Evolutionary conservation across 805 yeast genomes (phyloP).

Genomic region (Kluyveromyces wickerhamii): DNA sequence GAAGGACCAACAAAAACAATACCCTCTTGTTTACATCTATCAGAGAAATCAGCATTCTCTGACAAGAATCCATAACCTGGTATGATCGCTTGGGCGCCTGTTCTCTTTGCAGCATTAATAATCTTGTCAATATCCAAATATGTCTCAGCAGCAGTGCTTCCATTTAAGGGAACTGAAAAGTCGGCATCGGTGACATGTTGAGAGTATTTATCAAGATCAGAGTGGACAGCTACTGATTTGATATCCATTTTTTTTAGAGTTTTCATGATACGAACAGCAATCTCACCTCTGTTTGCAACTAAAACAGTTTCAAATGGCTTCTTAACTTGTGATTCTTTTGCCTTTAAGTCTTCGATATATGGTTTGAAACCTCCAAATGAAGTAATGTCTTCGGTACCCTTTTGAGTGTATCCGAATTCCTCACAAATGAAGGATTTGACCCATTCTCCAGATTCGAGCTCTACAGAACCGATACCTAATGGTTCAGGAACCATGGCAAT

Average conservation of each 20-base stretch:
- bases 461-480: constrained; percentile 89
- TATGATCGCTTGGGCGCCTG: constrained; percentile 89
- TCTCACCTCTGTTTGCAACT: constrained; percentile 96
- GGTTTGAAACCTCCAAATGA: constrained; percentile 80
- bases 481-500: constrained; percentile 90
- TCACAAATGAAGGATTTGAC: constrained; percentile 94
- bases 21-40: constrained; percentile 73
- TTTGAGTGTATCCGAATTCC: constrained; percentile 67
- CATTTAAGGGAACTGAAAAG: constrained; percentile 68
- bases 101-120: constrained; percentile 70
- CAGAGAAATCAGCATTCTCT: constrained; percentile 94
- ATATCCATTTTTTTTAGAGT: constrained; percentile 78
- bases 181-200: constrained; percentile 83
- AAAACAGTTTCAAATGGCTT: constrained; percentile 78
- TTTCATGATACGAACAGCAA: constrained; percentile 88
- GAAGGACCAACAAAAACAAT: constrained; percentile 94
- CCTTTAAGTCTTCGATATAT: constrained; percentile 32
- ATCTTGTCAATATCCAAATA: constrained; percentile 82
- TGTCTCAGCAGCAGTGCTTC: constrained; percentile 83
- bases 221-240: constrained; percentile 77
- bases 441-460: constrained; percentile 70
- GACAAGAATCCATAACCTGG: constrained; percentile 97
- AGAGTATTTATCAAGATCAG: constrained; percentile 84
- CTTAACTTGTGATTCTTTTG: constrained; percentile 24
- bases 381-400: constrained; percentile 78